Evolutionary conservation across 495 filamentous ascomycete genomes (phyloP).

Genomic region (Aspergillus coremiiformis): DNA sequence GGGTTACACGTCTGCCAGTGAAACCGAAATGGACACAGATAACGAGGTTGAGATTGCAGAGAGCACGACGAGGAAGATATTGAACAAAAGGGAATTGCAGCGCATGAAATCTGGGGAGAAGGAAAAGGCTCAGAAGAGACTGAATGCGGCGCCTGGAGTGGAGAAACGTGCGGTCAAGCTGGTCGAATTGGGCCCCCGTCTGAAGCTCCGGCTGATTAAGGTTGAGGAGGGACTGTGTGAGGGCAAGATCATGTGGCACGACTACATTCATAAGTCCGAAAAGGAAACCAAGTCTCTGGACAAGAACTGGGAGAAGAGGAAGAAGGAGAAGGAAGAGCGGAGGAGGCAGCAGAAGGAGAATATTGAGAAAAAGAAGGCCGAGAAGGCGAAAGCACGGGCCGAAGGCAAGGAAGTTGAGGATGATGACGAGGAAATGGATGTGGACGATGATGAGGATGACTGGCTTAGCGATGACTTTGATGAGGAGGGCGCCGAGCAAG

Average conservation of each 20-base stretch:
- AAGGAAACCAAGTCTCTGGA: conserved; percentile 71
- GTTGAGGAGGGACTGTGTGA: conserved; percentile 91
- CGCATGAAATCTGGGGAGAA: conserved; percentile 39
- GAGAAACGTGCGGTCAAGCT: conserved; percentile 88
- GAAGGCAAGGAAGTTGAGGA: conserved; percentile 36
- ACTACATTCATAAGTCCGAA: conserved; percentile 76
- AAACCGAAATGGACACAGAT: conserved; percentile 88
- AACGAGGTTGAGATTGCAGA: conserved; percentile 90
- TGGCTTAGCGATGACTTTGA: conserved; percentile 57
- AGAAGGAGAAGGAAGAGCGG: conserved; percentile 72
- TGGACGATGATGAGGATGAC: conserved; percentile 48
- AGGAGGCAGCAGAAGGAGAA: conserved; percentile 79
- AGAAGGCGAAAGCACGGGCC: conserved; percentile 44
- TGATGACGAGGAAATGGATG: conserved; percentile 48
- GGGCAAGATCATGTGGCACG: conserved; percentile 96
- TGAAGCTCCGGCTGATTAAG: conserved; percentile 86
- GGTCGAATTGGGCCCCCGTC: conserved; percentile 82
- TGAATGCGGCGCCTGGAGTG: conserved; percentile 32
- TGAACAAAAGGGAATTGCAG: conserved; percentile 57
- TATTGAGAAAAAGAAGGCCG: conserved; percentile 70
- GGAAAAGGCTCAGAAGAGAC: conserved; percentile 32
- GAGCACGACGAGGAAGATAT: conserved; percentile 57
- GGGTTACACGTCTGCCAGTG: conserved; percentile 87
- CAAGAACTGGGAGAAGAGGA: conserved; percentile 66
- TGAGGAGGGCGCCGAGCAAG: conserved; percentile 45